Percentiles rank a stretch among this genome's conserved stretches.
Evolutionary conservation across 2,329 filamentous ascomycete species (phyloP).

Genomic region (Ceratocystis albifundus): DNA sequence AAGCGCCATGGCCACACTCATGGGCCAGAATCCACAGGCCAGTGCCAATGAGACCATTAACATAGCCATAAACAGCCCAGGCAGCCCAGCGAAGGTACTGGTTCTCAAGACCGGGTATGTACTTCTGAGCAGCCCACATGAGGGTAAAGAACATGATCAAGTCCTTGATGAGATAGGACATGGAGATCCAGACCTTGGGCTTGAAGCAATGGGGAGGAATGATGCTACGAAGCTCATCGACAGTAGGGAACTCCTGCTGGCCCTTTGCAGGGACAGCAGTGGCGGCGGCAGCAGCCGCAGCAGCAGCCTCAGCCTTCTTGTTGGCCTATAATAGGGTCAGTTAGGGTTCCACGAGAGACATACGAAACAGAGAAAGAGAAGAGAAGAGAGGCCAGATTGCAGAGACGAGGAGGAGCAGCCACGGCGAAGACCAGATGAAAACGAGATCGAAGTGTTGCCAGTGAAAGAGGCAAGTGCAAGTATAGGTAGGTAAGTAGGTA

Average conservation of each 20-base stretch:
- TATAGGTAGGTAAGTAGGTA: no score
- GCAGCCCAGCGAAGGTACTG: conserved; percentile 35
- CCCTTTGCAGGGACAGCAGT: conserved; percentile 4
- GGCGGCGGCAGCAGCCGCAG: conserved; percentile 1
- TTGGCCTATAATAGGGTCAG: conserved; percentile 18
- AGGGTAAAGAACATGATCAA: conserved; percentile 39
- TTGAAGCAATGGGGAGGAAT: conserved; percentile 53
- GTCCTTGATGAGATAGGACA: conserved; percentile 47
- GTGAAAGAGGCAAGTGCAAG: no score
- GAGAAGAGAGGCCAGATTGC: not conserved
- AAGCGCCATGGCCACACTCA: conserved; percentile 59
- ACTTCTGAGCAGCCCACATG: conserved; percentile 41
- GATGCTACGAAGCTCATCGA: conserved; percentile 39
- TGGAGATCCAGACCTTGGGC: conserved; percentile 40
- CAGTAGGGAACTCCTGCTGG: conserved; percentile 32
- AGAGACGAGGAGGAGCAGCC: not conserved
- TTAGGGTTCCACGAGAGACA: conserved; percentile 5
- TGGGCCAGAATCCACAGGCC: conserved; percentile 61
- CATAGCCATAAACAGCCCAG: conserved; percentile 50
- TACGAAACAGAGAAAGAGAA: conserved; percentile 9
- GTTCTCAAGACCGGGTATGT: conserved; percentile 42
- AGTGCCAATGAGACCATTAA: conserved; percentile 52
- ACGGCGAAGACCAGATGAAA: not conserved
- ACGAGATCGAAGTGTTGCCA: not conserved
- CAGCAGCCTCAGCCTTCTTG: conserved; percentile 7